phyloP scores from a whole-genome alignment of 305 asterid genomes.

The Fraxinus velutina region DNA sequence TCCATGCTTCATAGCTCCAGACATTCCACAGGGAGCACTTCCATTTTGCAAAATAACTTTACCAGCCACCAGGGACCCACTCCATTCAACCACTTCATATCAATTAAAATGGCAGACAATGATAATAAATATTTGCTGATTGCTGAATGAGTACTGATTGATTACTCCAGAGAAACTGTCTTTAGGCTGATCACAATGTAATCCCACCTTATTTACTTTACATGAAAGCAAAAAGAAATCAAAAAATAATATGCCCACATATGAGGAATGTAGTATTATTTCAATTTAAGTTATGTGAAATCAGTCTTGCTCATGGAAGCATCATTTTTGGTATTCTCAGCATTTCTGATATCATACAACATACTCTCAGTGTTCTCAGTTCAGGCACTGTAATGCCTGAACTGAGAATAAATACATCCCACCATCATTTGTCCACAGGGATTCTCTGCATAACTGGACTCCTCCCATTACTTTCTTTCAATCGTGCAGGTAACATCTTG shows the following conservation, averaged over 20 bases:
- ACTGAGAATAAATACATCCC: neutral
- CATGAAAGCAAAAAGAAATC: neutral
- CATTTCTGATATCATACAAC: neutral
- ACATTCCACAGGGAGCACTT: neutral
- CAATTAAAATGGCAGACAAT: conserved; percentile 1
- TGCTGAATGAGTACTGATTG: neutral
- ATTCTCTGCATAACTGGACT: neutral
- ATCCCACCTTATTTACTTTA: neutral
- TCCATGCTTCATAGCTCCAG: neutral
- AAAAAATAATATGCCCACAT: neutral
- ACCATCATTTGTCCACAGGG: neutral
- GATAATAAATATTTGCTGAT: neutral
- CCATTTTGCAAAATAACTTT: neutral
- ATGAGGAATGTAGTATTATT: neutral
- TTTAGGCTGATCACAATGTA: neutral
- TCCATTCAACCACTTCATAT: conserved; percentile 4
- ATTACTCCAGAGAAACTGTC: conserved; percentile 1
- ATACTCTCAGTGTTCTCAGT: neutral
- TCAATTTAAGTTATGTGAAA: neutral
- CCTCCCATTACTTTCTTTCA: neutral
- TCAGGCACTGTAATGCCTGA: neutral
- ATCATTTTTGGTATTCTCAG: neutral
- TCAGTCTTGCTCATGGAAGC: neutral
- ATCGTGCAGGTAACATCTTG: neutral
- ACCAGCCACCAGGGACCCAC: conserved; percentile 11